Evolutionary conservation across 768 basidiomycete species (phyloP), one percentile per base, ranked within the genome.

Genomic region (Pisolithus marmoratus): DNA sequence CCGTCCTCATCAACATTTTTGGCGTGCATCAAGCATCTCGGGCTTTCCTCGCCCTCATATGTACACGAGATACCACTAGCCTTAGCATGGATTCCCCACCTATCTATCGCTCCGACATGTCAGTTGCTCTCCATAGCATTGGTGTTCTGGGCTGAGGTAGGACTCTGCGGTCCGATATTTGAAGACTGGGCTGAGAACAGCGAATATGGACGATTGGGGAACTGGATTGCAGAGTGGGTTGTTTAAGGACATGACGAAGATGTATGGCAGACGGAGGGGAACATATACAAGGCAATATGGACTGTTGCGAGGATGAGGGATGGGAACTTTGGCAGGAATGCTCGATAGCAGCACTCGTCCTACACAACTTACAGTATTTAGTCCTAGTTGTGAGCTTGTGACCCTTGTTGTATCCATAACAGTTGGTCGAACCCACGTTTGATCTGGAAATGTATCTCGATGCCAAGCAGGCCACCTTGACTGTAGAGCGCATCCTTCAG

Each of bases 81-180:
- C 12, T 64, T 93, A 1, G 80, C 79, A 19, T 91, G 91, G 88
- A 90, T 90, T 87, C 75, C 76, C 7, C 72, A 71, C 15, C 58
- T 90, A 37, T 65, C 65, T 0, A 68, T 91, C 11, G 37, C 47
- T 40, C 88, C 89, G 1, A 70, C 72, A n/a, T 64, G 60, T 24
- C 66, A 72, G 38, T 84, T 85, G 15, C 65, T 93, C 12, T 77
- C 82, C 2, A 61, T 82, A 0, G 80, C 82, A 20, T 61, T 93
- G 46, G 80, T 82, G 43, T 79, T 86, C 53, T 90, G 88, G 81
- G 76, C 75, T 5, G 88, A 92, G 61, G 80, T 86, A 27, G 79
- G 80, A 54, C 66, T 81, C 49, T 76, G 80, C 41, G 77, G 81
- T 12, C 82, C 84, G 43, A 58, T 84, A 55, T 65, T 87, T 17